Base-by-base conservation (phyloP, 371 early-diverging fungal genomes). In the Homolaphlyctis polyrhiza region DNA sequence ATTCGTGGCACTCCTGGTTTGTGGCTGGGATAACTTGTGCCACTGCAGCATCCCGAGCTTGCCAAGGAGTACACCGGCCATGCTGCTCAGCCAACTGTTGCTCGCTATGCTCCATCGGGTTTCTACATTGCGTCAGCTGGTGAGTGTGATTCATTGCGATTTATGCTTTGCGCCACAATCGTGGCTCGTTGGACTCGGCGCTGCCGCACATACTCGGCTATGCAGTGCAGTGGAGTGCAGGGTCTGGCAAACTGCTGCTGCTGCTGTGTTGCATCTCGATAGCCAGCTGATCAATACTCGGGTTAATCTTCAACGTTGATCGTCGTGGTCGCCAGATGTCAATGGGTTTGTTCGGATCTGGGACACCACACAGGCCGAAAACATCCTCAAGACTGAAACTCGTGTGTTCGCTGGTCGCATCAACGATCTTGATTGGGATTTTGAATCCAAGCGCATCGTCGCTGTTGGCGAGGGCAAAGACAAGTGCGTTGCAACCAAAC, bases 381-480 rank as follows among this genome's bases (percentile, higher is more conserved):
- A 95, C 62, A 84, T 92, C 45, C 68, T 94, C 63, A 98, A 96
- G 75, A 84, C 82, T 61, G 93, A 94, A 72, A 79, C 80, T 29
- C 85, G 79, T 36, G 80, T 83, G 21, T 74, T 96, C 34, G 70
- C 86, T 14, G 94, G 91, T n/a, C 83, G 83, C 55, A 80, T 98
- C 55, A 86, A 79, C 57, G 98, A 97, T 73, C 73, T 98, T 57
- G 86, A 88, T 3, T 98, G 98, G 98, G 96, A 96, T 76, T 76
- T 83, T 30, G 98, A 98, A 64, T 91, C 91, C 79, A 89, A 97
- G 78, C 87, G 97, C 45, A 70, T 98, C 25, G 88, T 97, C 68
- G 97, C 91, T 35, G 97, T 94, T 0, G 98, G 98, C 58, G 94
- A 95, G 54, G 97, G 98, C 62, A 91, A 86, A 69, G 93, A 91